A percentile compares a stretch with the other conserved stretches of the same genome.
Evolutionary conservation across 176 grass and related monocot species (phyloP).

Genomic region (Dendrocalamus sinicus): DNA sequence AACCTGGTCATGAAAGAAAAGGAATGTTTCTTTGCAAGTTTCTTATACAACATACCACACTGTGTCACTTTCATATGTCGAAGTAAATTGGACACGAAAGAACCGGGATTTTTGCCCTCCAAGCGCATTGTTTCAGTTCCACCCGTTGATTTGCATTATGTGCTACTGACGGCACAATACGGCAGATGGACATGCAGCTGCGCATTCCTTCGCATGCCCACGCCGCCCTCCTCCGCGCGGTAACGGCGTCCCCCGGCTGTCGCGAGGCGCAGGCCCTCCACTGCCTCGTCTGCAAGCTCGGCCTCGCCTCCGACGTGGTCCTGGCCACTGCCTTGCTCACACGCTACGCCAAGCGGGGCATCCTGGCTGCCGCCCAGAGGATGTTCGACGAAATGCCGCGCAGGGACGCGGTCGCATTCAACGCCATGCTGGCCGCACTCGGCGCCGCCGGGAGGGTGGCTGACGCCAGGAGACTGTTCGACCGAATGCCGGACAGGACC

Average conservation of each 20-base stretch:
- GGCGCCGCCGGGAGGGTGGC: conserved; percentile 11
- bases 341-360: conserved; percentile 36
- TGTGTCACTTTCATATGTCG: no score
- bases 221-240: conserved; percentile 24
- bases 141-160: no score
- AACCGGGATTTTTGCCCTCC: no score
- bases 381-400: conserved; percentile 60
- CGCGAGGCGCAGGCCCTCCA: conserved; percentile 45
- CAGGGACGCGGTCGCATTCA: conserved; percentile 51
- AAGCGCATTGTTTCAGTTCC: no score
- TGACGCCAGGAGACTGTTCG: conserved; percentile 37
- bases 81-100: no score
- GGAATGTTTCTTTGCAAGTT: no score
- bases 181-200: not conserved
- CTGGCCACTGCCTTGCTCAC: conserved; percentile 47
- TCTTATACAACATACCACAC: no score
- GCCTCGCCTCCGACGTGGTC: conserved; percentile 40
- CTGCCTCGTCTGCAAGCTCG: conserved; percentile 41
- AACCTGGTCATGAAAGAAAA: no score
- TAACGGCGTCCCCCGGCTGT: not conserved
- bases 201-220: not conserved
- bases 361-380: conserved; percentile 6
- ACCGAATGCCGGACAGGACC: conserved; percentile 44
- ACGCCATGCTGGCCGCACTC: conserved; percentile 55
- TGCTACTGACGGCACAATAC: no score